Conservation (phyloP, 768 basidiomycete species). For the Boletus huronensis region DNA sequence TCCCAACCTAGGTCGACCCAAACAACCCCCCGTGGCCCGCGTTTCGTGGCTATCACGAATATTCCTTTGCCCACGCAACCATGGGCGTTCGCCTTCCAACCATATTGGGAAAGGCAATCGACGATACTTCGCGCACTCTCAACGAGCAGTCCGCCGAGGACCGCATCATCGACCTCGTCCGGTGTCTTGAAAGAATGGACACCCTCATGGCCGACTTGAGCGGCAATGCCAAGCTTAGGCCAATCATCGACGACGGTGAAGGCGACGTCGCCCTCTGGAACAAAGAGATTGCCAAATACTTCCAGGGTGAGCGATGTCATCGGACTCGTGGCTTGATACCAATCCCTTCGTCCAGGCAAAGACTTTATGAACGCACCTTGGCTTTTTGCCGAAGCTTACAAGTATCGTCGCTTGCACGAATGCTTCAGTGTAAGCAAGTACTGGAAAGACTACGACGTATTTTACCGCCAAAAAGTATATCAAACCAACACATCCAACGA, state of each 20-base stretch:
- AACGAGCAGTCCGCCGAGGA: conserved; percentile 86
- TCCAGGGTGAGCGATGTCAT: conserved; percentile 58
- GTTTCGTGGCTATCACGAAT: conserved; percentile 77
- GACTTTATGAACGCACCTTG: conserved; percentile 96
- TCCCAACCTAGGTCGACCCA: conserved; percentile 57
- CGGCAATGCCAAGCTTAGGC: conserved; percentile 77
- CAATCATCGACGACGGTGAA: conserved; percentile 87
- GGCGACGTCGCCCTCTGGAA: conserved; percentile 96
- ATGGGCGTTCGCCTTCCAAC: conserved; percentile 96
- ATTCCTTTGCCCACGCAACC: conserved; percentile 85
- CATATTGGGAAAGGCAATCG: conserved; percentile 93
- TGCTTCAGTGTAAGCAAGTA: conserved; percentile 89
- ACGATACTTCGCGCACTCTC: conserved; percentile 84
- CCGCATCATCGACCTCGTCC: conserved; percentile 74
- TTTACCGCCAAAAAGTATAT: conserved; percentile 86
- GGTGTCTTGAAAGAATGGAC: conserved; percentile 88
- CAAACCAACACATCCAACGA: background rate
- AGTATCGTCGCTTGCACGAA: conserved; percentile 87
- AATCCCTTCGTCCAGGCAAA: conserved; percentile 47
- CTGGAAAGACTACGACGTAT: conserved; percentile 91
- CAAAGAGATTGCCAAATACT: conserved; percentile 93
- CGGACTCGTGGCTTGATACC: background rate
- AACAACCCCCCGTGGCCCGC: conserved; percentile 85
- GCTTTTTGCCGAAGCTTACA: conserved; percentile 95
- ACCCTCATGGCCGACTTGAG: conserved; percentile 84